A percentile compares a stretch with the other conserved stretches of the same genome.
phyloP scores from a whole-genome alignment of 257 asterid species.

The Gentiana straminea region DNA sequence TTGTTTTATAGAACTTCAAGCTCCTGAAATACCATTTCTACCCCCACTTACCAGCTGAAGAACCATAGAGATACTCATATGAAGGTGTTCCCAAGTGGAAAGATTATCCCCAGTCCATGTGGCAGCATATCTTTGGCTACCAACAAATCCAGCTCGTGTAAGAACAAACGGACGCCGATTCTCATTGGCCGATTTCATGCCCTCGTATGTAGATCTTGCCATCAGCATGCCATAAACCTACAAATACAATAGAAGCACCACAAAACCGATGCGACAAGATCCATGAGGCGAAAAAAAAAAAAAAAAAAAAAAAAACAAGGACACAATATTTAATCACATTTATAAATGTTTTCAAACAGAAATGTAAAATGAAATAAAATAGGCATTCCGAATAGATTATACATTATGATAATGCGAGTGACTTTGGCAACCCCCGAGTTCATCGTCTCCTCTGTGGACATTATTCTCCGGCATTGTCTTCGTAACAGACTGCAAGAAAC shows the following conservation, averaged over 20 bases:
- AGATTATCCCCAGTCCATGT: conserved; percentile 99
- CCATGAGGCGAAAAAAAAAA: too few species aligned
- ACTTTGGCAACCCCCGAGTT: conserved; percentile 73
- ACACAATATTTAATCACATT: neutral
- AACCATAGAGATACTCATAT: conserved; percentile 94
- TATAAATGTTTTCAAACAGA: neutral
- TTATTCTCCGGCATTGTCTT: conserved; percentile 98
- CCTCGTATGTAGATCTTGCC: conserved; percentile 93
- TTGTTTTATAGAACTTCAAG: too few species aligned
- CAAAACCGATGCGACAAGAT: neutral
- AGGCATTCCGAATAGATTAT: conserved; percentile 8
- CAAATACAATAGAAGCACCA: neutral
- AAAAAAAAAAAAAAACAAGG: neutral
- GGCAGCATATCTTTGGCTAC: conserved; percentile 95
- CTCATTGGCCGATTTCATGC: conserved; percentile 72
- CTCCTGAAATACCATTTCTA: too few species aligned
- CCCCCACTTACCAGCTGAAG: conserved; percentile 69
- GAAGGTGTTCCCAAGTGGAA: conserved; percentile 96
- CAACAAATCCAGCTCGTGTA: conserved; percentile 94
- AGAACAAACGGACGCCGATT: conserved; percentile 87
- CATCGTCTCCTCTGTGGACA: conserved; percentile 77
- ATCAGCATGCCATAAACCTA: conserved; percentile 97
- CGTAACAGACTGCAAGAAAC: conserved; percentile 60
- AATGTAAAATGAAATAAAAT: conserved; percentile 3
- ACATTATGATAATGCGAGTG: conserved; percentile 95